Base-by-base conservation (phyloP, 495 filamentous ascomycete species). In the Terfezia boudieri region DNA sequence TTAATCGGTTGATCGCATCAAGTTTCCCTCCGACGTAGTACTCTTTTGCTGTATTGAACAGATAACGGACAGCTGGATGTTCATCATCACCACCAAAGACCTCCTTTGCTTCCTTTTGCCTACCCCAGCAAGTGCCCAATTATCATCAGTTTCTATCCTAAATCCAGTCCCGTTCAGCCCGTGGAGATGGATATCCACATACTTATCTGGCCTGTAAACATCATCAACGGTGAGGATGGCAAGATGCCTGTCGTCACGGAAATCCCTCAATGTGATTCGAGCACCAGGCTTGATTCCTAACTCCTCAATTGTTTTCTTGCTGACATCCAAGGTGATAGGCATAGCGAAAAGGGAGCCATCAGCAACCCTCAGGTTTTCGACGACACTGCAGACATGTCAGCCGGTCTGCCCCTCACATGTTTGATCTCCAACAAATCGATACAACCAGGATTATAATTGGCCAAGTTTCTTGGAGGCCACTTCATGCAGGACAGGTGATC, bases 191-290 rank as follows among this genome's bases (percentile, higher is more conserved):
- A 54, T 52, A 41, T 61, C 26, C 43, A 70, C 79, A 71, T 76
- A 93, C 90, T 96, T 96, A 72, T 98, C 79, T 41, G 90, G 87
- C 70, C 80, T 81, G 74, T 98, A 98, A 59, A 98, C 77, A 70
- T 98, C 90, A 43, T 94, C 87, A 55, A 98, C 78, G 37, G 87
- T 94, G 64, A 96, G 75, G 62, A 98, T 98, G 56, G 88, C 90
- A 59, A 98, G 73, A 67, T 93, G 90, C 36, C 86, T 77, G 67
- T 98, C 90, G 62, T 98, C 92, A 68, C 90, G 82, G 72, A 93
- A 88, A 67, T 98, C 90, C 53, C 89, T 83, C 43, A 98, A 81
- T 38, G 86, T 84, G 60, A 94, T 72, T 53, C 87, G 79, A 51
- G 79, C 70, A 41, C 90, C 88, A 23, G 84, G 62, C 74, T 86